Evolutionary conservation across 2,329 filamentous ascomycete species (phyloP).

Genomic region (Arthrobotrys musiformis): DNA sequence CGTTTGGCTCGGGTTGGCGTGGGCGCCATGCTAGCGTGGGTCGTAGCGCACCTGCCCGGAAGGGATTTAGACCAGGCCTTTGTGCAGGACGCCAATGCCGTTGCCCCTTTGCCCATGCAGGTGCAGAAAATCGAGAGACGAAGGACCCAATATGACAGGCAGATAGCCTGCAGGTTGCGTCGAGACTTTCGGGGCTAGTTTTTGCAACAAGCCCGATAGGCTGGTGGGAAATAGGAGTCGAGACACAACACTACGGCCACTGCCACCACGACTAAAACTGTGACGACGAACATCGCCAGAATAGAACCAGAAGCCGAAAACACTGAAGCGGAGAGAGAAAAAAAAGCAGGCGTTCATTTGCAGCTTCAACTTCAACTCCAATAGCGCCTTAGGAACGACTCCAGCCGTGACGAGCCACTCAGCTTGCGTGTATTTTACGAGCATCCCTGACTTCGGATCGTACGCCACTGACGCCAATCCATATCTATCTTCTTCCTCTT

Average conservation of each 20-base stretch:
- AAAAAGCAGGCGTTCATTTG: not conserved
- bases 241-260: constrained; percentile 7
- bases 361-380: not conserved
- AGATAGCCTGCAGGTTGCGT: constrained; percentile 30
- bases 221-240: constrained; percentile 37
- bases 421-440: not conserved
- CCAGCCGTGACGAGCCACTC: not conserved
- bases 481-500: not conserved
- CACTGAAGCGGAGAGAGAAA: too few species aligned
- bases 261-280: not conserved
- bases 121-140: constrained; percentile 11
- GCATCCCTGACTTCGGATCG: not conserved
- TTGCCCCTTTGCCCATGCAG: constrained; percentile 44
- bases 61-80: constrained; percentile 23
- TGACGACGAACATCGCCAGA: constrained; percentile 27
- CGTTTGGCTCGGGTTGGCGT: not conserved
- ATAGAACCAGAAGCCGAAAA: not conserved
- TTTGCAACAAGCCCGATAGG: constrained; percentile 12
- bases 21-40: constrained; percentile 23
- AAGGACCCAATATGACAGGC: constrained; percentile 37
- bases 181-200: not conserved
- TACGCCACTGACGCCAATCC: not conserved
- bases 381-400: not conserved
- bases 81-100: constrained; percentile 36
- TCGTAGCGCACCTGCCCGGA: constrained; percentile 47